A percentile compares a stretch with the other conserved stretches of the same genome.
These are phyloP conservation scores for Euphorbia celastroides DNA, from an alignment of 441 rosid genomes.

Conservation along the genomic window DNA sequence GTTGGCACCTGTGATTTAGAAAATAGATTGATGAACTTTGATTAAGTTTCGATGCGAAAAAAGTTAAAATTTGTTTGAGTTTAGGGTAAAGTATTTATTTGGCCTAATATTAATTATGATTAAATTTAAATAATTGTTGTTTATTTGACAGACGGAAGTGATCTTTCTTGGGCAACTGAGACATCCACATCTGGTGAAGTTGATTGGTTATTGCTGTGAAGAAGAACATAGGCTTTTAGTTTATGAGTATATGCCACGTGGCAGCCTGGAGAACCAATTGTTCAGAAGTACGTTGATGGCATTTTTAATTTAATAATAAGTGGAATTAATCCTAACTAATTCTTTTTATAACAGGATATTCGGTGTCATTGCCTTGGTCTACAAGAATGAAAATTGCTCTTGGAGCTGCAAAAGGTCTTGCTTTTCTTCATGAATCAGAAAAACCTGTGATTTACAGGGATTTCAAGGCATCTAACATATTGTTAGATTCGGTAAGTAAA, in stretches of 20 bases:
- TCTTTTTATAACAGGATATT: conserved; percentile 55
- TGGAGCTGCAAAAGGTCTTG: conserved; percentile 80
- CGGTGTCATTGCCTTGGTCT: conserved; percentile 59
- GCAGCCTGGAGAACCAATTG: conserved; percentile 76
- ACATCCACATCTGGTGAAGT: conserved; percentile 65
- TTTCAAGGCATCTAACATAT: conserved; percentile 72
- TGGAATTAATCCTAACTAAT: neutral
- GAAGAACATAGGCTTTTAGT: conserved; percentile 70
- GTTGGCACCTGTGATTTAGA: no score
- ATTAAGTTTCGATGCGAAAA: no score
- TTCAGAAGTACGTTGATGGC: conserved; percentile 46
- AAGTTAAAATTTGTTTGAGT: no score
- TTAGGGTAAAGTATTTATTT: no score
- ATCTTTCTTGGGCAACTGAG: conserved; percentile 73
- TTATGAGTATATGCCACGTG: conserved; percentile 72
- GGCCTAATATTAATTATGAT: neutral
- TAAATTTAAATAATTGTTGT: neutral
- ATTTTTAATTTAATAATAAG: neutral
- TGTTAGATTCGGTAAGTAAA: conserved; percentile 59
- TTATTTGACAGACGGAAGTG: conserved; percentile 53
- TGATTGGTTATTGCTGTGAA: conserved; percentile 75
- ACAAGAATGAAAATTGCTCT: conserved; percentile 74
- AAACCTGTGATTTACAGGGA: conserved; percentile 73
- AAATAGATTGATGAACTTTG: no score
- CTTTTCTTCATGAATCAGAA: conserved; percentile 68